Percentiles rank a stretch among this genome's conserved stretches.
These are phyloP conservation scores for Endoconidiophora laricicola DNA, from an alignment of 2,329 filamentous ascomycete genomes.

Conservation along the genomic window DNA sequence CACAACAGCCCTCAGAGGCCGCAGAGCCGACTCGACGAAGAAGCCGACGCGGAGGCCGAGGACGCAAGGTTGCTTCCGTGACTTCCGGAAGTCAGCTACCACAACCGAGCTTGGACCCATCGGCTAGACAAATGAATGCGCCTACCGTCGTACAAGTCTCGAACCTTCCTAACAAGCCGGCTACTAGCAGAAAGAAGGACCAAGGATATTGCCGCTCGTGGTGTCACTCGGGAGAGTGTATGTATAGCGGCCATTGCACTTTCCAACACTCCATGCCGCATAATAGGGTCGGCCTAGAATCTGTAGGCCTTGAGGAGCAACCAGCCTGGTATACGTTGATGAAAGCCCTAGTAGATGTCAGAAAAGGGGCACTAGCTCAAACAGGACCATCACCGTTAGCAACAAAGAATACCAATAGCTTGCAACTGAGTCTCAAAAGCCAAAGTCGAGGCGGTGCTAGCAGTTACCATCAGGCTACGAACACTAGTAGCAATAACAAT, in stretches of 20 bases:
- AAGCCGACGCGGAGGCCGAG: conserved; percentile 16
- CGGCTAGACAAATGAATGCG: no score
- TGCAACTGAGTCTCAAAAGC: no score
- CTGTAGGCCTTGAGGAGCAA: conserved; percentile 25
- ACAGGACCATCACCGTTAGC: neutral
- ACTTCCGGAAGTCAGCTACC: conserved; percentile 1
- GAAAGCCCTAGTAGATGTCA: neutral
- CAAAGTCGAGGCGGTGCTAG: no score
- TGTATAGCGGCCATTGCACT: conserved; percentile 26
- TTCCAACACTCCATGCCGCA: conserved; percentile 32
- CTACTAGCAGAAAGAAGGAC: conserved; percentile 4
- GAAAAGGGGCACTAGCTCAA: neutral
- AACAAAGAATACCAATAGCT: no score
- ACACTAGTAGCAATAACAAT: no score
- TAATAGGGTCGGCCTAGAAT: conserved; percentile 23
- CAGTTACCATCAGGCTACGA: no score
- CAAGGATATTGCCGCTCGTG: conserved; percentile 27
- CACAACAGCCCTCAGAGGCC: conserved; percentile 20
- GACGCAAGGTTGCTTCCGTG: conserved; percentile 2
- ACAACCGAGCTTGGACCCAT: no score
- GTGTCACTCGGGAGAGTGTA: conserved; percentile 32
- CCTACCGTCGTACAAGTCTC: no score
- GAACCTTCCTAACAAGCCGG: neutral
- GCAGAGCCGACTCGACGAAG: neutral
- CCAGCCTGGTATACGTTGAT: conserved; percentile 26